phyloP scores from a whole-genome alignment of 1,139 yeast genomes.

The Candida pseudoviswanathii region DNA sequence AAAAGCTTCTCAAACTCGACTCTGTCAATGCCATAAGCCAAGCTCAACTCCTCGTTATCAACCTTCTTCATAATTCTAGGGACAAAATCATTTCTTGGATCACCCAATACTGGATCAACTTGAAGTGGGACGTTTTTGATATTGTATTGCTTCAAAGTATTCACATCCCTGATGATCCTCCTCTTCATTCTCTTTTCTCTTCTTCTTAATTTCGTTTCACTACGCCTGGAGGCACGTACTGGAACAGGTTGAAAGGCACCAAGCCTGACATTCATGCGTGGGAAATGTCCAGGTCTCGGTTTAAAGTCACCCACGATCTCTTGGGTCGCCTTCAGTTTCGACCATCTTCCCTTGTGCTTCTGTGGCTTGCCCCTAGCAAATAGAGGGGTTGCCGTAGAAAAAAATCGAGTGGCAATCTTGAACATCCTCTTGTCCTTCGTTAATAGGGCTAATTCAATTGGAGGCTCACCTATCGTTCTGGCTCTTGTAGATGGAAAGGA shows the following conservation, averaged over 20 bases:
- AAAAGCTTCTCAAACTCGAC: conserved; percentile 74
- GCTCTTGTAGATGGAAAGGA: background rate
- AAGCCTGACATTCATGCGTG: conserved; percentile 24
- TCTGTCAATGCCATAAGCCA: conserved; percentile 61
- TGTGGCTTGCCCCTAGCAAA: background rate
- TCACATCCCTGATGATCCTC: conserved; percentile 48
- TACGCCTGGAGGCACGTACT: conserved; percentile 30
- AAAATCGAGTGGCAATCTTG: conserved; percentile 20
- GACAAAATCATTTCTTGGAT: conserved; percentile 65
- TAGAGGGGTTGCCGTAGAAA: conserved; percentile 20
- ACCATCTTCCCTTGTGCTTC: too few species aligned
- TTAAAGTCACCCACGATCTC: too few species aligned
- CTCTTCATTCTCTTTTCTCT: conserved; percentile 46
- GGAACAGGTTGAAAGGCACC: conserved; percentile 34
- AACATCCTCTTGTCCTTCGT: conserved; percentile 17
- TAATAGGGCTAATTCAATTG: background rate
- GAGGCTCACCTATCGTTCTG: background rate
- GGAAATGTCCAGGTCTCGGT: background rate
- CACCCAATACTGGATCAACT: conserved; percentile 81
- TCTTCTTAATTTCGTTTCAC: conserved; percentile 39
- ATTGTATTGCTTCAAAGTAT: conserved; percentile 45
- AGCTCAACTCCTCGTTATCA: conserved; percentile 54
- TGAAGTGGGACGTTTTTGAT: conserved; percentile 33
- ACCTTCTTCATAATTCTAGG: conserved; percentile 66
- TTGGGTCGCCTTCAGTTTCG: too few species aligned